Evolutionary conservation across 108 stramenopile genomes (phyloP).

Genomic region (Fistulifera solaris): DNA sequence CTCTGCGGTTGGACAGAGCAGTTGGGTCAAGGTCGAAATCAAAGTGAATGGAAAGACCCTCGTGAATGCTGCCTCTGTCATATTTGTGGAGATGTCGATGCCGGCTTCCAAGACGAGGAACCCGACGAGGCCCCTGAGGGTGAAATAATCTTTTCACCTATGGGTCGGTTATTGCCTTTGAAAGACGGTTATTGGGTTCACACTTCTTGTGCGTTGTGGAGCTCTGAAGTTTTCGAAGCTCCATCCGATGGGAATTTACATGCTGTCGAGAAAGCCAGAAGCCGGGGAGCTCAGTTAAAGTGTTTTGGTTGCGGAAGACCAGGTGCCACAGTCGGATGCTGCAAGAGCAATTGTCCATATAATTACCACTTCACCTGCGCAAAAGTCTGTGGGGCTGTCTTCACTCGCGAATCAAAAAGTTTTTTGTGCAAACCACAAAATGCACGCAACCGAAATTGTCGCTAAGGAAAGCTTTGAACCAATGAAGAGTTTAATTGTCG

Average conservation of each 20-base stretch:
- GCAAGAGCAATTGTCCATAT: conserved; percentile 31
- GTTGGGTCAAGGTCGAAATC: conserved; percentile 5
- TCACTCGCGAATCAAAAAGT: conserved; percentile 40
- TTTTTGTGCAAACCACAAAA: conserved; percentile 34
- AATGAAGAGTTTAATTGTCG: conserved; percentile 47
- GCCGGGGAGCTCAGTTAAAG: conserved; percentile 47
- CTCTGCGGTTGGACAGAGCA: conserved; percentile 43
- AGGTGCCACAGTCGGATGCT: conserved; percentile 55
- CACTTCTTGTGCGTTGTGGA: conserved; percentile 56
- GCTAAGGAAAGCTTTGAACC: conserved; percentile 33
- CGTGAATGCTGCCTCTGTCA: conserved; percentile 56
- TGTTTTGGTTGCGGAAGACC: conserved; percentile 67
- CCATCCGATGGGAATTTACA: conserved; percentile 30
- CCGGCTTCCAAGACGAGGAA: conserved; percentile 20
- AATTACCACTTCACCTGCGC: conserved; percentile 67
- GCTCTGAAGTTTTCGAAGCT: conserved; percentile 52
- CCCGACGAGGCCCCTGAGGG: not conserved
- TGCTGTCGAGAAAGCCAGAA: conserved; percentile 47
- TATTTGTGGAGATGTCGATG: conserved; percentile 61
- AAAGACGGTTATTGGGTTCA: conserved; percentile 52
- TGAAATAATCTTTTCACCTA: conserved; percentile 11
- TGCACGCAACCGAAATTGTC: conserved; percentile 20
- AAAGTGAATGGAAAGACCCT: conserved; percentile 48
- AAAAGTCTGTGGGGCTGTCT: conserved; percentile 38
- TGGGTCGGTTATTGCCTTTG: conserved; percentile 57